These are phyloP conservation scores for Kuraishia borneana DNA, from an alignment of 805 yeast genomes.

Conservation along the genomic window DNA sequence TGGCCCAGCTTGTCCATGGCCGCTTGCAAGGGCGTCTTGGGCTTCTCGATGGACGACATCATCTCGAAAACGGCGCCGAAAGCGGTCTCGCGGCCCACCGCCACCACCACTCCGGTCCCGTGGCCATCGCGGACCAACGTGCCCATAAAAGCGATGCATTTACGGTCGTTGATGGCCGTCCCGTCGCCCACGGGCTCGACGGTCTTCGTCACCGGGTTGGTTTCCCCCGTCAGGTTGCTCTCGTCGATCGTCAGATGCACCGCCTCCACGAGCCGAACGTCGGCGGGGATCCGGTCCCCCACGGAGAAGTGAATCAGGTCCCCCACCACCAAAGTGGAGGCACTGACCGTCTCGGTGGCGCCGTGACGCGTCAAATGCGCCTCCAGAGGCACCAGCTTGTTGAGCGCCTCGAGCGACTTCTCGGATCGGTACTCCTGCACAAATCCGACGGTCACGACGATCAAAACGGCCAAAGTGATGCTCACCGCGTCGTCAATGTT, in stretches of 20 bases:
- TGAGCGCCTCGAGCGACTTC: slow-evolving; percentile 85
- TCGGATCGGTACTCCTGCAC: slow-evolving; percentile 96
- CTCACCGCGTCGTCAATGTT: slow-evolving; percentile 93
- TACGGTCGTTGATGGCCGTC: slow-evolving; percentile 57
- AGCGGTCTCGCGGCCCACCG: slow-evolving; percentile 82
- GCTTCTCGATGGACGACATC: slow-evolving; percentile 93
- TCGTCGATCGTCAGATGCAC: slow-evolving; percentile 83
- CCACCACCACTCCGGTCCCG: slow-evolving; percentile 87
- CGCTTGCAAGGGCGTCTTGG: slow-evolving; percentile 92
- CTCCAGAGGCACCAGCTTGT: slow-evolving; percentile 91
- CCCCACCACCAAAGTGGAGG: slow-evolving; percentile 88
- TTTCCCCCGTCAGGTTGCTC: slow-evolving; percentile 92
- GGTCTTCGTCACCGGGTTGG: slow-evolving; percentile 69
- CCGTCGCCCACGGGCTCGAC: slow-evolving; percentile 31
- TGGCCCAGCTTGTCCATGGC: slow-evolving; percentile 95
- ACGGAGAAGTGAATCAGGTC: slow-evolving; percentile 82
- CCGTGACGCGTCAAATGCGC: slow-evolving; percentile 85
- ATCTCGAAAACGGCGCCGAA: slow-evolving; percentile 91
- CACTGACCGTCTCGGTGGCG: slow-evolving; percentile 68
- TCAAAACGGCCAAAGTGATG: slow-evolving; percentile 81
- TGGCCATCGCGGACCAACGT: slow-evolving; percentile 94
- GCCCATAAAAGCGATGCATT: slow-evolving; percentile 89
- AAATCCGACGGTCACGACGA: slow-evolving; percentile 94
- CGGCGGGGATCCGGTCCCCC: slow-evolving; percentile 97
- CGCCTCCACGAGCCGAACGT: slow-evolving; percentile 68